Evolutionary conservation across 2,329 filamentous ascomycete genomes (phyloP).

Genomic region (Penicillium oxalicum): DNA sequence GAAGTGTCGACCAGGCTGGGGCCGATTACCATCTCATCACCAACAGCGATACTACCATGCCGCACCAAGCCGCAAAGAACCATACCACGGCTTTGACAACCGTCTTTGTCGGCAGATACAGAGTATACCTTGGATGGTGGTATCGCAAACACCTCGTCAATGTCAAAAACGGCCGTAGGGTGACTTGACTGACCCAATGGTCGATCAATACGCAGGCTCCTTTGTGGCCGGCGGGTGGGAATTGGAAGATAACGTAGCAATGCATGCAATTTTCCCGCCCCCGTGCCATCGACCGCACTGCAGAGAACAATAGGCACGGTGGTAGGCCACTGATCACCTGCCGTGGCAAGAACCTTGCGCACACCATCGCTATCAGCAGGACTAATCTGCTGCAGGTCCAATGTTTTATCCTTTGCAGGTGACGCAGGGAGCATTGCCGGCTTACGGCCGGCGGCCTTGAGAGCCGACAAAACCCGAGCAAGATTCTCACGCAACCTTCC

Average conservation of each 20-base stretch:
- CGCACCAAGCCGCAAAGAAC: conserved; percentile 80
- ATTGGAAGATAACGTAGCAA: conserved; percentile 71
- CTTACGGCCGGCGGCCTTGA: conserved; percentile 69
- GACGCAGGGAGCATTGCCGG: conserved; percentile 61
- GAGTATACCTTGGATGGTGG: conserved; percentile 55
- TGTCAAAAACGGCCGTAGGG: conserved; percentile 67
- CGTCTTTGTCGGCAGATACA: conserved; percentile 34
- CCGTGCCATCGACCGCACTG: conserved; percentile 77
- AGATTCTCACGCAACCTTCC: conserved; percentile 63
- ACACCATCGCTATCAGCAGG: conserved; percentile 54
- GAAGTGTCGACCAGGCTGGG: conserved; percentile 55
- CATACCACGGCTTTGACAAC: conserved; percentile 50
- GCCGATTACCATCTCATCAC: conserved; percentile 71
- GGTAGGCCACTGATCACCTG: conserved; percentile 35
- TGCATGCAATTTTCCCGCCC: conserved; percentile 75
- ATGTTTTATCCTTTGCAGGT: conserved; percentile 42
- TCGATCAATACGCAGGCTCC: conserved; percentile 17
- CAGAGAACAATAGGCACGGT: conserved; percentile 81
- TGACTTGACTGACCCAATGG: conserved; percentile 37
- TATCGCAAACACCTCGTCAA: conserved; percentile 83
- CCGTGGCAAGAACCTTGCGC: conserved; percentile 46
- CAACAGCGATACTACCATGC: conserved; percentile 70
- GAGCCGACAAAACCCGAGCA: conserved; percentile 64
- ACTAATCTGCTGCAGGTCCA: conserved; percentile 54
- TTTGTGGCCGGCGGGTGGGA: conserved; percentile 40